Evolutionary conservation across 306 rosid species (phyloP).

Genomic region (Prosopis cineraria): DNA sequence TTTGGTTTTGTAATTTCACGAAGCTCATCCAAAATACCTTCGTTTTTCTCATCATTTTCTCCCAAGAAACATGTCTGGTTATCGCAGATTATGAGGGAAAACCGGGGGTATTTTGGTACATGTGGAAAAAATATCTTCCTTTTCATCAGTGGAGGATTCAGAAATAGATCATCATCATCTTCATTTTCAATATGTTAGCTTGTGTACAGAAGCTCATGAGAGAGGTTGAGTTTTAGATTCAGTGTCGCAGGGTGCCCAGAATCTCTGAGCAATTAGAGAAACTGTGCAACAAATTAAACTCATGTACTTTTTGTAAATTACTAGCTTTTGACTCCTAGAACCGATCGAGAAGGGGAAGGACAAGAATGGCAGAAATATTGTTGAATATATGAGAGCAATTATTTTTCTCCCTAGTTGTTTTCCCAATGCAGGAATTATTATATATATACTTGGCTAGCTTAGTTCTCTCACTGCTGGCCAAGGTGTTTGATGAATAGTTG

Average conservation of each 20-base stretch:
- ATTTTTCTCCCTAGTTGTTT: not conserved
- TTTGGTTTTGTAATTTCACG: not conserved
- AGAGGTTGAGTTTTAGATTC: conserved; percentile 28
- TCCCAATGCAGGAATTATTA: conserved; percentile 27
- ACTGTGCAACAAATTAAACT: not conserved
- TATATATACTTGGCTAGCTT: not conserved
- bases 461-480: conserved; percentile 10
- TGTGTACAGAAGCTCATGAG: conserved; percentile 42
- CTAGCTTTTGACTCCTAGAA: conserved; percentile 15
- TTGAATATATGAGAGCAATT: conserved; percentile 2
- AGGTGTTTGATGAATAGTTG: not conserved
- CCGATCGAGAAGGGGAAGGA: conserved; percentile 32
- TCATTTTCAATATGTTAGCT: conserved; percentile 23
- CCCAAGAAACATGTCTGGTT: not conserved
- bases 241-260: not conserved
- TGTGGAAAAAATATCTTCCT: not conserved
- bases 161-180: conserved; percentile 25
- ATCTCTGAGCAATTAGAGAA: not conserved
- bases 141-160: conserved; percentile 35
- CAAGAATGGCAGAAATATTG: conserved; percentile 22
- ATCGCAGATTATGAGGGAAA: conserved; percentile 57
- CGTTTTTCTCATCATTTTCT: conserved; percentile 69
- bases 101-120: conserved; percentile 85
- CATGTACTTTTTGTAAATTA: conserved; percentile 11
- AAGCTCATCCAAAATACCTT: conserved; percentile 66